These are phyloP conservation scores for Coffea canephora DNA, from an alignment of 257 asterid genomes.

Conservation along the genomic window DNA sequence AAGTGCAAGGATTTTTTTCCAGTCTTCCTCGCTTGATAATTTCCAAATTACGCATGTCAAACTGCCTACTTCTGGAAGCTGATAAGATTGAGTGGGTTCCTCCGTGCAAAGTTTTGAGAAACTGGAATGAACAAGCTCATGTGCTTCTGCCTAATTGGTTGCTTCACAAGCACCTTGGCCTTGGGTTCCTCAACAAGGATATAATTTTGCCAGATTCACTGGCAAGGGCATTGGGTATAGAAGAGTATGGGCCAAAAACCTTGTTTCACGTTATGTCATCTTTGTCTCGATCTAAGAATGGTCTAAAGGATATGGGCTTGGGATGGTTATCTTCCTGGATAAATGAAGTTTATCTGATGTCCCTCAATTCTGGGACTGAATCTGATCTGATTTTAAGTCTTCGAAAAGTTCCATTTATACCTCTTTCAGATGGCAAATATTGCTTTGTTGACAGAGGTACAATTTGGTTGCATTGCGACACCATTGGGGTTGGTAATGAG, in stretches of 20 bases:
- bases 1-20: constrained; percentile 90
- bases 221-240: constrained; percentile 82
- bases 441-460: constrained; percentile 65
- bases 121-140: constrained; percentile 78
- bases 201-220: constrained; percentile 72
- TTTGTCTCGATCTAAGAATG: constrained; percentile 51
- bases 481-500: constrained; percentile 47
- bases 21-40: constrained; percentile 77
- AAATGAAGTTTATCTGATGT: constrained; percentile 55
- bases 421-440: constrained; percentile 76
- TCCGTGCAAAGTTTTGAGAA: constrained; percentile 84
- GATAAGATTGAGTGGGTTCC: constrained; percentile 67
- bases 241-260: constrained; percentile 80
- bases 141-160: constrained; percentile 63
- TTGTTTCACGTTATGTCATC: constrained; percentile 57
- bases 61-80: constrained; percentile 76
- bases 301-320: constrained; percentile 66
- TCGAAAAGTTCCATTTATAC: constrained; percentile 67
- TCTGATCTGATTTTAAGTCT: constrained; percentile 52
- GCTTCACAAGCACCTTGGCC: constrained; percentile 79
- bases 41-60: constrained; percentile 73
- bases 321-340: constrained; percentile 80
- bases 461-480: constrained; percentile 74
- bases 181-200: constrained; percentile 78
- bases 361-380: constrained; percentile 37